A percentile compares a stretch with the other conserved stretches of the same genome.
phyloP scores from a whole-genome alignment of 305 asterid species.

The Lippia alba region DNA sequence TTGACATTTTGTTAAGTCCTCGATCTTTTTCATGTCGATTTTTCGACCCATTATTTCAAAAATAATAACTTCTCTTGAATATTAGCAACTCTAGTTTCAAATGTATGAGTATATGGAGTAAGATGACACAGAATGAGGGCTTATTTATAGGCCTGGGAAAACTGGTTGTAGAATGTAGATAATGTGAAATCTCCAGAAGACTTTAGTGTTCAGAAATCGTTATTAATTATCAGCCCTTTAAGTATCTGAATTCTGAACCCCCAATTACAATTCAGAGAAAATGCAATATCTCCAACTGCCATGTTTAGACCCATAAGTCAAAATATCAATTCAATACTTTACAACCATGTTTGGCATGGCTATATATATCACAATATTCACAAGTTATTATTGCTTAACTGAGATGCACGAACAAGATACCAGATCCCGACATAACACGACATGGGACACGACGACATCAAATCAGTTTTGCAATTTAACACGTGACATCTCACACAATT shows the following conservation, averaged over 20 bases:
- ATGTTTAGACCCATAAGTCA: slow-evolving; percentile 5
- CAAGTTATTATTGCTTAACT: too few species aligned
- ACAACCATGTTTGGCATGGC: slow-evolving; percentile 35
- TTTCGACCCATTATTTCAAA: slow-evolving; percentile 55
- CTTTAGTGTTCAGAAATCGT: not conserved
- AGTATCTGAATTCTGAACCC: slow-evolving; percentile 31
- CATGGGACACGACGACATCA: too few species aligned
- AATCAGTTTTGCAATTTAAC: too few species aligned
- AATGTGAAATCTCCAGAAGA: slow-evolving; percentile 16
- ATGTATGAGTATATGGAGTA: not conserved
- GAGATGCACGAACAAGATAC: too few species aligned
- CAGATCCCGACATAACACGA: too few species aligned
- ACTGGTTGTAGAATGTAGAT: not conserved
- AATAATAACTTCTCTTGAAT: not conserved
- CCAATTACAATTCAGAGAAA: slow-evolving; percentile 3
- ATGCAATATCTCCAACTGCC: slow-evolving; percentile 15
- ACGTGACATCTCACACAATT: too few species aligned
- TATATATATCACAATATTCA: not conserved
- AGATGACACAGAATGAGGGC: not conserved
- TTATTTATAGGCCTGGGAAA: slow-evolving; percentile 32
- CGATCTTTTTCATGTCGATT: slow-evolving; percentile 61
- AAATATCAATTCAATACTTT: slow-evolving; percentile 12
- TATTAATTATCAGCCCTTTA: slow-evolving; percentile 35
- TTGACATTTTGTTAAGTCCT: slow-evolving; percentile 56
- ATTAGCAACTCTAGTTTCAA: not conserved